These are phyloP conservation scores for Thymus mandschuricus DNA, from an alignment of 257 asterid genomes.

Conservation along the genomic window DNA sequence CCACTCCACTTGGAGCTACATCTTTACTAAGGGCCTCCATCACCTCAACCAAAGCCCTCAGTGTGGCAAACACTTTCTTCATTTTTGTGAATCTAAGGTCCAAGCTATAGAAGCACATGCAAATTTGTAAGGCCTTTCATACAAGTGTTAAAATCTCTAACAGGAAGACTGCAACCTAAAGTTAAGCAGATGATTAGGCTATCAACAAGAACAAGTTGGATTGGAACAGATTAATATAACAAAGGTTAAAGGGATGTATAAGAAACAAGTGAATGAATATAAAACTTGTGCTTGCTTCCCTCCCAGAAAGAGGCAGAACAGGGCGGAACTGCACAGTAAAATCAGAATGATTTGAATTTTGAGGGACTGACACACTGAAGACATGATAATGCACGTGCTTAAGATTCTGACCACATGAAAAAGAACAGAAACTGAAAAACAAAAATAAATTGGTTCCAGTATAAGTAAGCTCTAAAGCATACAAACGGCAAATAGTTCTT, in stretches of 20 bases:
- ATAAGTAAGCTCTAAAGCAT: neutral
- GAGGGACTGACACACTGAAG: neutral
- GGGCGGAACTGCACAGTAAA: neutral
- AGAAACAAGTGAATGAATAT: constrained; percentile 2
- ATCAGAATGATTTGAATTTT: constrained; percentile 9
- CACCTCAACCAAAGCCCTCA: constrained; percentile 96
- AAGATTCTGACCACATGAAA: constrained; percentile 2
- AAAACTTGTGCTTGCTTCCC: neutral
- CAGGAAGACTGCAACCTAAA: constrained; percentile 20
- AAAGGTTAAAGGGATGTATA: constrained; percentile 1
- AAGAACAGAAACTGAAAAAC: neutral
- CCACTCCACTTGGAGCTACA: constrained; percentile 75
- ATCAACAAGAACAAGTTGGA: constrained; percentile 16
- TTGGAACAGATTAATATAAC: neutral
- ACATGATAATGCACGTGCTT: constrained; percentile 16
- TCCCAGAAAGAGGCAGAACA: constrained; percentile 5
- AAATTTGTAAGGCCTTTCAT: constrained; percentile 28
- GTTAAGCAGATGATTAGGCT: constrained; percentile 19
- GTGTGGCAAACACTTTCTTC: constrained; percentile 75
- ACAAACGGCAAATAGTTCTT: neutral
- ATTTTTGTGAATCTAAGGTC: constrained; percentile 65
- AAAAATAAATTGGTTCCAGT: neutral
- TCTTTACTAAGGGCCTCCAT: constrained; percentile 89
- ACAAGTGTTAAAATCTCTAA: constrained; percentile 18
- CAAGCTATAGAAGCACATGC: constrained; percentile 46